Evolutionary conservation across 2,329 filamentous ascomycete species (phyloP).

Genomic region (Aspergillus aculeatus): DNA sequence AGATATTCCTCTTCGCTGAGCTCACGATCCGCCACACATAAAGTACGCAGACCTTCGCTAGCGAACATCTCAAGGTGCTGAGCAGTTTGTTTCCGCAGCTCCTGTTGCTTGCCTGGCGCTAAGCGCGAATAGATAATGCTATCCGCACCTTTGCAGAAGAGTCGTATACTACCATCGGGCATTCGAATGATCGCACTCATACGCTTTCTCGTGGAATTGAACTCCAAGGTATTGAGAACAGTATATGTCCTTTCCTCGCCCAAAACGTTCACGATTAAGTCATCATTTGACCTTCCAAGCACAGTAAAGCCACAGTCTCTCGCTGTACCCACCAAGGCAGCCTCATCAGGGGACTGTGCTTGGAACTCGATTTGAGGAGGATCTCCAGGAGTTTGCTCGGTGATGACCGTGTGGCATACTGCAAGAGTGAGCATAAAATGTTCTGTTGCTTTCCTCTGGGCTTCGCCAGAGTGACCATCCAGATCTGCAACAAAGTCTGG

Average conservation of each 20-base stretch:
- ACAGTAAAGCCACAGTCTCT: slow-evolving; percentile 95
- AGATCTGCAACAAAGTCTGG: slow-evolving; percentile 86
- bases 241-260: slow-evolving; percentile 82
- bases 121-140: slow-evolving; percentile 95
- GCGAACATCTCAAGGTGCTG: slow-evolving; percentile 98
- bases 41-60: slow-evolving; percentile 86
- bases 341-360: slow-evolving; percentile 95
- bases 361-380: slow-evolving; percentile 91
- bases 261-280: slow-evolving; percentile 81
- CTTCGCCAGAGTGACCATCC: slow-evolving; percentile 69
- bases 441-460: slow-evolving; percentile 75
- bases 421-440: slow-evolving; percentile 93
- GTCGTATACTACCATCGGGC: slow-evolving; percentile 82
- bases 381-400: slow-evolving; percentile 85
- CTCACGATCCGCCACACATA: slow-evolving; percentile 86
- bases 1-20: slow-evolving; percentile 80
- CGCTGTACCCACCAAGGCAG: slow-evolving; percentile 88
- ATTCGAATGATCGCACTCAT: slow-evolving; percentile 98
- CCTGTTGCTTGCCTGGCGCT: slow-evolving; percentile 77
- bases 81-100: slow-evolving; percentile 78
- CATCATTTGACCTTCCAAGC: slow-evolving; percentile 73
- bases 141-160: slow-evolving; percentile 97
- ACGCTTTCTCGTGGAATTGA: slow-evolving; percentile 93
- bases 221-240: slow-evolving; percentile 92
- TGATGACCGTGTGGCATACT: slow-evolving; percentile 95